Conservation (phyloP, 179 eudicot species). For the Gypsophila paniculata region DNA sequence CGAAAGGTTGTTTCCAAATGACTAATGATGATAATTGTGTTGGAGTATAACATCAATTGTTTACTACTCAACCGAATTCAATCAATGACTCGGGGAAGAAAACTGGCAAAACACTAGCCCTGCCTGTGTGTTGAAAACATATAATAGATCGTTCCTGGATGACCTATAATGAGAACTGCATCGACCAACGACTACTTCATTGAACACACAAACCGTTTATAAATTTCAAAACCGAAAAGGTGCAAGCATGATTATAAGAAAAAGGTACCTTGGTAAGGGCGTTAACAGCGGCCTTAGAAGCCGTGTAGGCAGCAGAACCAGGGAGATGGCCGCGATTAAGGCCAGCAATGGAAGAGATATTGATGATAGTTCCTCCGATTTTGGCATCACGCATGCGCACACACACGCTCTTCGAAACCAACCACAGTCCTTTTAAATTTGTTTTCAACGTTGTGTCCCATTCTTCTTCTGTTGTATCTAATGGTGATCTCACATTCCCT, state of each 20-base stretch:
- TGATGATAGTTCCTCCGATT: conserved; percentile 58
- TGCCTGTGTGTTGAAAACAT: no score
- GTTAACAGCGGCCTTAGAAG: conserved; percentile 52
- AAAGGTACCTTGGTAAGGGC: conserved; percentile 54
- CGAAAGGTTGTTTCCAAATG: no score
- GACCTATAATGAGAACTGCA: no score
- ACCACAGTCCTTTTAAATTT: conserved; percentile 45
- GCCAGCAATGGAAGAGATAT: conserved; percentile 60
- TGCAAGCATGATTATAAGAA: not conserved
- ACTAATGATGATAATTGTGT: no score
- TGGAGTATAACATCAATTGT: no score
- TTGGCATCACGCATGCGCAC: conserved; percentile 51
- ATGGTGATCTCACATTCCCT: conserved; percentile 37
- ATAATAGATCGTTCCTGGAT: no score
- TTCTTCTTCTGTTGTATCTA: conserved; percentile 46
- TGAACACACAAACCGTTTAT: no score
- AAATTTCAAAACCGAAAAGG: no score
- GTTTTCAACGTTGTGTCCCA: conserved; percentile 40
- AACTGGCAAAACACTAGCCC: no score
- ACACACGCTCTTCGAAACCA: conserved; percentile 47
- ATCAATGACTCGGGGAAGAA: no score
- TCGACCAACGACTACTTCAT: not conserved
- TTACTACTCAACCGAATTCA: no score
- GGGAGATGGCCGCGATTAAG: conserved; percentile 50
- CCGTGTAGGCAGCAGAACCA: conserved; percentile 47